Base-by-base conservation (phyloP, 2,329 filamentous ascomycete genomes). In the Monosporascus sp. region DNA sequence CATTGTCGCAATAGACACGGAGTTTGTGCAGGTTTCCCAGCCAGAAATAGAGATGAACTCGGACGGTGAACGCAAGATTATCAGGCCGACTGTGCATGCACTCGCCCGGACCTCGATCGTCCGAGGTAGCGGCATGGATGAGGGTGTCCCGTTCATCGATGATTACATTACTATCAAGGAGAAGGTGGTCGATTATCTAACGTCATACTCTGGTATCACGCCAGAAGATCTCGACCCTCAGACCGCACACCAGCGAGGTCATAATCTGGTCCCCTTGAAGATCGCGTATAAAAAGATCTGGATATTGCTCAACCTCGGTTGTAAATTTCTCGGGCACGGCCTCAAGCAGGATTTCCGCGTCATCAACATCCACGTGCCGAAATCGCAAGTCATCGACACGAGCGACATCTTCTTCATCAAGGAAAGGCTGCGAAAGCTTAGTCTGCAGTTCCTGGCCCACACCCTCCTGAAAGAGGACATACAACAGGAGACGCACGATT, bases 221-320 rank as follows among this genome's bases (percentile, higher is more conserved):
- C 82, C 86, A 1, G 86, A 88, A 22, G 94, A 99, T 65, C 78
- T 99, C 8, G 91, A 96, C 61, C 84, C 87, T 4, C 58, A 48
- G 8, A 59, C 25, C 79, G 84, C 52, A 79, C 82, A n/a, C 89
- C 88, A 44, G 82, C 80, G 51, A 25, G 65, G 65, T 9, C 93
- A 96, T 70, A 90, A 90, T 51, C 81, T 97, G 0, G 85, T 97
- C 8, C 82, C 88, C 2, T 79, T 97, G 41, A 99, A 99, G 68
- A 82, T 89, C 53, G 92, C 90, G 1, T 99, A 97, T 78, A 99
- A 99, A 73, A 97, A 97, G 70, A 84, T 99, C 31, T 99, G 95
- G 95, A 83, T 97, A 17, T 79, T 99, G 18, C 81, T 99, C 34
- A 99, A 99, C 66, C 79, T 97, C 0, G 94, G 94, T 47, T 96